These are phyloP conservation scores for Citrullus colocynthis DNA, from an alignment of 306 rosid species.

Conservation along the genomic window DNA sequence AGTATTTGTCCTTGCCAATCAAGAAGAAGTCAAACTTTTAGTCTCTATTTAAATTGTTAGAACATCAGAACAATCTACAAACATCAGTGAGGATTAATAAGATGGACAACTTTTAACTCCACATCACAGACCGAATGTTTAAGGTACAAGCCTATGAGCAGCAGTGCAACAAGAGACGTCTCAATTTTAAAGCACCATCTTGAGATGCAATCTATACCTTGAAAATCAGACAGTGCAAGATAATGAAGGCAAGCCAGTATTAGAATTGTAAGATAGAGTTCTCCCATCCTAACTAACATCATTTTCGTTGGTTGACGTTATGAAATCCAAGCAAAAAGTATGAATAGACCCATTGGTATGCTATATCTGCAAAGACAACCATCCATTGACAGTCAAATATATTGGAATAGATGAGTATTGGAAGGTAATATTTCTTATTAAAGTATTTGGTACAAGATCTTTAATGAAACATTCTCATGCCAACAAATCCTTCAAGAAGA, in stretches of 20 bases:
- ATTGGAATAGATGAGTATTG: background rate
- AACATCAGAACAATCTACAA: background rate
- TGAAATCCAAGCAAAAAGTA: conserved; percentile 14
- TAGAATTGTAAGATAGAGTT: conserved; percentile 26
- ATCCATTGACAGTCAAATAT: background rate
- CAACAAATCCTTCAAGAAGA: background rate
- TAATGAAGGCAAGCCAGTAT: conserved; percentile 44
- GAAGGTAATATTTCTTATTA: background rate
- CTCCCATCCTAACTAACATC: conserved; percentile 39
- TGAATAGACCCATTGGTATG: conserved; percentile 13
- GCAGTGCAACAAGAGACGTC: background rate
- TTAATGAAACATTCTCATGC: background rate
- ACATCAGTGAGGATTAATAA: background rate
- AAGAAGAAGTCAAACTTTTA: background rate
- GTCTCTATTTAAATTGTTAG: background rate
- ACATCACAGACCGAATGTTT: background rate
- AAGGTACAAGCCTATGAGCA: background rate
- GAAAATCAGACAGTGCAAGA: conserved; percentile 47
- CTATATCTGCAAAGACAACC: conserved; percentile 35
- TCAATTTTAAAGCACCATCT: conserved; percentile 2
- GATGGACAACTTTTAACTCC: background rate
- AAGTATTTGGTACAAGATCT: background rate
- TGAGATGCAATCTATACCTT: conserved; percentile 41
- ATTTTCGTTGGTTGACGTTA: conserved; percentile 15
- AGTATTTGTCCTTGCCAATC: background rate